Evolutionary conservation across 2,329 filamentous ascomycete genomes (phyloP).

Genomic region (Ceratocystis albifundus): DNA sequence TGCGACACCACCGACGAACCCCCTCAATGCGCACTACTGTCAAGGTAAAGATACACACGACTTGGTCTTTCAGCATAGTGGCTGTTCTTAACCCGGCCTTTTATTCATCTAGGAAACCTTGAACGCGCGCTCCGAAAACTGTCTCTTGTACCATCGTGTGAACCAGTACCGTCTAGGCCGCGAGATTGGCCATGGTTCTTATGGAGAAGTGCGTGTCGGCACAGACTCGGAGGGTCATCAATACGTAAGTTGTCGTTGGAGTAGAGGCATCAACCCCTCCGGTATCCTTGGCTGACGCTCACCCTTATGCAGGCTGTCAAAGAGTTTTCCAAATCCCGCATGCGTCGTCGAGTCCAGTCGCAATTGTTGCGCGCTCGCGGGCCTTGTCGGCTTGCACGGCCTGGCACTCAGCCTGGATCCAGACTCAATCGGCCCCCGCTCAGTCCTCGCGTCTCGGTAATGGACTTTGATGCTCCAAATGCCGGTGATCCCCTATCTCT

Average conservation of each 20-base stretch:
- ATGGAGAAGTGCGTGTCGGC: constrained; percentile 83
- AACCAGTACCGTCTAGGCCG: constrained; percentile 92
- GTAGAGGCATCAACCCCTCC: neutral
- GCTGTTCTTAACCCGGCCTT: constrained; percentile 2
- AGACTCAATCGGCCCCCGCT: constrained; percentile 6
- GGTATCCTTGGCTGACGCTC: neutral
- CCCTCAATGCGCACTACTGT: constrained; percentile 47
- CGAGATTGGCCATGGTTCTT: constrained; percentile 94
- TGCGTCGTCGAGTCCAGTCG: constrained; percentile 83
- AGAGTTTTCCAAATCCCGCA: constrained; percentile 86
- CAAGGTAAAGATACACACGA: constrained; percentile 35
- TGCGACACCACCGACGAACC: constrained; percentile 47
- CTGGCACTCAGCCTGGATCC: constrained; percentile 27
- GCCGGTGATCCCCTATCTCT: constrained; percentile 64
- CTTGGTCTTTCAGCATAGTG: neutral
- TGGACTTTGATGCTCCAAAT: constrained; percentile 32
- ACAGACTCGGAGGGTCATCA: constrained; percentile 82
- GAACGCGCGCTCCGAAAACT: constrained; percentile 79
- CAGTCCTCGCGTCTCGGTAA: constrained; percentile 18
- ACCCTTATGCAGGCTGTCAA: constrained; percentile 63
- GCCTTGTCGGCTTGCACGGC: constrained; percentile 32
- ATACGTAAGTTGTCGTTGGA: constrained; percentile 54
- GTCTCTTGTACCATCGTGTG: constrained; percentile 75
- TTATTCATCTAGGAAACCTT: constrained; percentile 60
- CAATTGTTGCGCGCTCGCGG: constrained; percentile 57